phyloP scores from a whole-genome alignment of 2,329 filamentous ascomycete species.

The Fusarium albidum region DNA sequence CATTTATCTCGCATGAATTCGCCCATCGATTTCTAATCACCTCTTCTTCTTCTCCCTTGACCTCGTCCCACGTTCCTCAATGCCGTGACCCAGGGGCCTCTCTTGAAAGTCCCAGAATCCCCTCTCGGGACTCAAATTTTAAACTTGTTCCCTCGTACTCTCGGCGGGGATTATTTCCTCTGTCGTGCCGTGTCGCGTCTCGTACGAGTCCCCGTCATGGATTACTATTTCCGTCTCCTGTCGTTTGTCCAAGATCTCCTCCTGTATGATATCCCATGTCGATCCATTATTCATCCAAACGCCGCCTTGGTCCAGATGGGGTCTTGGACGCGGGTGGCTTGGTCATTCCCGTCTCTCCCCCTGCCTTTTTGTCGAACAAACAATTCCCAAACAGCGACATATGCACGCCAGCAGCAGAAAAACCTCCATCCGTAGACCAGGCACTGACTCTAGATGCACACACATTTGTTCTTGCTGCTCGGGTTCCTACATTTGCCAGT shows the following conservation, averaged over 20 bases:
- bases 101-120: background rate
- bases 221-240: conserved; percentile 30
- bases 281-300: no score
- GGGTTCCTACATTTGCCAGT: conserved; percentile 33
- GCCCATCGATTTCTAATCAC: background rate
- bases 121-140: background rate
- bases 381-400: conserved; percentile 17
- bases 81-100: conserved; percentile 32
- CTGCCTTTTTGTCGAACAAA: conserved; percentile 21
- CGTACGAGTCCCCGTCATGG: background rate
- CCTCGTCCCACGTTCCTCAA: conserved; percentile 37
- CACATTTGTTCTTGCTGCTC: conserved; percentile 1
- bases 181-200: conserved; percentile 12
- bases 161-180: conserved; percentile 19
- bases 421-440: no score
- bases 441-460: conserved; percentile 17
- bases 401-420: no score
- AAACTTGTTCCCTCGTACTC: background rate
- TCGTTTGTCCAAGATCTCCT: conserved; percentile 18
- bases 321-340: conserved; percentile 28
- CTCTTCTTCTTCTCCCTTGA: conserved; percentile 25
- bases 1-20: background rate
- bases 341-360: conserved; percentile 22
- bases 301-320: no score
- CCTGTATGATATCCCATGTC: background rate